phyloP scores from a whole-genome alignment of 768 basidiomycete genomes.

The Auriscalpium orientale region DNA sequence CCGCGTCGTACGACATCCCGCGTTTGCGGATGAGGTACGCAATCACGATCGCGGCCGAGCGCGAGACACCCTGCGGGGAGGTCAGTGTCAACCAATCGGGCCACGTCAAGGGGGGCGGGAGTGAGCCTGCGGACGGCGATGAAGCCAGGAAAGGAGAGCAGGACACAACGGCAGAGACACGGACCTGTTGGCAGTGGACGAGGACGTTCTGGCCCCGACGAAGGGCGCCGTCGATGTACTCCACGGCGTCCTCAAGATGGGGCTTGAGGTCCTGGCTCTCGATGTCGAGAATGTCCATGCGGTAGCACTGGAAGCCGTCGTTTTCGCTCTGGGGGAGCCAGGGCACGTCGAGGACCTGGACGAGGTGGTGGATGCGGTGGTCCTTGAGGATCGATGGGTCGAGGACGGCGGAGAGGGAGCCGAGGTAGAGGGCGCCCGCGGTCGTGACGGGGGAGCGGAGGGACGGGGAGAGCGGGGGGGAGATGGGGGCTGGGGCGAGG shows the following conservation, averaged over 20 bases:
- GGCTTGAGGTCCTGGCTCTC: conserved; percentile 54
- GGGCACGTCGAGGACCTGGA: conserved; percentile 60
- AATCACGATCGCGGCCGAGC: conserved; percentile 68
- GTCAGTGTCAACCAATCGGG: neutral
- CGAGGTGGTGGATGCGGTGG: conserved; percentile 49
- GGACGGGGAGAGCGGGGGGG: conserved; percentile 39
- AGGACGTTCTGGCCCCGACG: conserved; percentile 55
- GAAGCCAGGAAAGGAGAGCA: neutral
- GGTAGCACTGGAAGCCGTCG: conserved; percentile 42
- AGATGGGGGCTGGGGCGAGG: conserved; percentile 30
- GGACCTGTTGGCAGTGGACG: conserved; percentile 79
- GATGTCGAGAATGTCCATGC: conserved; percentile 62
- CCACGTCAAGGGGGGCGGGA: neutral
- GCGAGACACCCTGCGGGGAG: conserved; percentile 60
- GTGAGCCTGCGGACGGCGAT: conserved; percentile 4
- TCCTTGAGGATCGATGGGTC: conserved; percentile 44
- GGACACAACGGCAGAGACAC: conserved; percentile 14
- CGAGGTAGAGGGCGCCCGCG: conserved; percentile 59
- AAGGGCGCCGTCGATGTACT: conserved; percentile 58
- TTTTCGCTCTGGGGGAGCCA: conserved; percentile 42
- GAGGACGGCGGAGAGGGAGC: conserved; percentile 53
- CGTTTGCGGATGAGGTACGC: conserved; percentile 74
- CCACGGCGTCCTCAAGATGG: conserved; percentile 61
- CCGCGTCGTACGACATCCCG: conserved; percentile 65
- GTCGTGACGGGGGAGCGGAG: conserved; percentile 13